Evolutionary conservation across 1,139 yeast species (phyloP), one percentile per base, ranked within the genome.

Genomic region (Saccharomyces pastorianus): DNA sequence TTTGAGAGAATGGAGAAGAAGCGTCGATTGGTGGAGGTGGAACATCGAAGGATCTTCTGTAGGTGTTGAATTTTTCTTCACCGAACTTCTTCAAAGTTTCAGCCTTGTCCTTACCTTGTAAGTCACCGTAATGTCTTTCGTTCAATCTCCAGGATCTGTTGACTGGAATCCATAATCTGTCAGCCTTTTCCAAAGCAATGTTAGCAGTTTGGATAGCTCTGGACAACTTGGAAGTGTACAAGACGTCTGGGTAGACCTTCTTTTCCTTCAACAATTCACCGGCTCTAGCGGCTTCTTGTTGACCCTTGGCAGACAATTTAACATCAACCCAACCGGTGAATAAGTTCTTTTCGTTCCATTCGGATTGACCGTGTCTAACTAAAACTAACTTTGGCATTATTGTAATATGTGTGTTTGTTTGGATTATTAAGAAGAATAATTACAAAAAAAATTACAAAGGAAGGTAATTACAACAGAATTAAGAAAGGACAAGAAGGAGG

Each of bases 291-390:
- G 98, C 98, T 79, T 93, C 98, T 73, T 85, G 80, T 73, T 80
- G 82, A 75, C 98, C 98, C 66, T 80, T 76, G 59, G 81, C 91
- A 55, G 95, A 84, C 73, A 93, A 83, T 72, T 82, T 81, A 64
- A 89, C 95, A 74, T 91, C 98, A 62, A 91, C 97, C 99, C 99
- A 93, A 71, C 99, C 99, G 74, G 98, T 91, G 85, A 93, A 93
- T 68, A 91, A 82, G 83, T 93, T 91, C 82, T 88, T 88, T 77
- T 89, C 96, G 76, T 91, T 91, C 97, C 97, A 91, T 76, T 88
- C 97, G 77, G 96, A 88, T 81, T 91, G 96, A 71, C 98, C 98
- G 93, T 91, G 98, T 82, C 98, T 86, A 67, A 86, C 88, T 73
- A 86, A 78, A 71, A 86, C 81, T 76, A 86, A 80, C 75, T 84